These are phyloP conservation scores for Erythrobasidium yunnanense DNA, from an alignment of 768 basidiomycete genomes.

Conservation along the genomic window DNA sequence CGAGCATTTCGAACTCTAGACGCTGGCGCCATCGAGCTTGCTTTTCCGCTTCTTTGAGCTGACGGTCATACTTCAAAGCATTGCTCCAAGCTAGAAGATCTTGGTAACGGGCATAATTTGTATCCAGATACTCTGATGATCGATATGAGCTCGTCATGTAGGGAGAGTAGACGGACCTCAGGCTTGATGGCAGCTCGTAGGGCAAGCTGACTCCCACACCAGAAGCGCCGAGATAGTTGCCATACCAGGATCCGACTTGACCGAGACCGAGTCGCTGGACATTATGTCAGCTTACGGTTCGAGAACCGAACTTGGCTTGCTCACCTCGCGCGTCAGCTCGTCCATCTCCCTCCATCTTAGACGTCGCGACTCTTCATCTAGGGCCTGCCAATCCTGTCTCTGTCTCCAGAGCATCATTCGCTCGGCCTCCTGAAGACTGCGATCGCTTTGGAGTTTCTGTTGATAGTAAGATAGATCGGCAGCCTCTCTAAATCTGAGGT, in stretches of 20 bases:
- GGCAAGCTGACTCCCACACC: neutral
- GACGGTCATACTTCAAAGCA: conserved; percentile 15
- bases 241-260: neutral
- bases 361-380: neutral
- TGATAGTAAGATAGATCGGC: conserved; percentile 24
- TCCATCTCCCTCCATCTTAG: conserved; percentile 10
- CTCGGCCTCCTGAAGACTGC: conserved; percentile 1
- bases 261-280: conserved; percentile 11
- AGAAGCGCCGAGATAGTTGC: neutral
- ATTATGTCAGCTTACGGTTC: too few relatives aligned
- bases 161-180: conserved; percentile 8
- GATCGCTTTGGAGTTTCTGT: neutral
- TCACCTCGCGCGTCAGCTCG: conserved; percentile 6
- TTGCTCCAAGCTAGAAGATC: conserved; percentile 21
- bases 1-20: conserved; percentile 5
- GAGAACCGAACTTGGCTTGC: neutral
- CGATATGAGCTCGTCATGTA: neutral
- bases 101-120: conserved; percentile 8
- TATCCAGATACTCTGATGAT: neutral
- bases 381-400: conserved; percentile 15
- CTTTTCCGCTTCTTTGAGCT: neutral
- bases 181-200: conserved; percentile 10
- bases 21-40: conserved; percentile 1
- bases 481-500: conserved; percentile 14
- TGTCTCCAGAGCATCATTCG: conserved; percentile 17